Evolutionary conservation across 768 basidiomycete species (phyloP).

Genomic region (Lactarius deliciosus): DNA sequence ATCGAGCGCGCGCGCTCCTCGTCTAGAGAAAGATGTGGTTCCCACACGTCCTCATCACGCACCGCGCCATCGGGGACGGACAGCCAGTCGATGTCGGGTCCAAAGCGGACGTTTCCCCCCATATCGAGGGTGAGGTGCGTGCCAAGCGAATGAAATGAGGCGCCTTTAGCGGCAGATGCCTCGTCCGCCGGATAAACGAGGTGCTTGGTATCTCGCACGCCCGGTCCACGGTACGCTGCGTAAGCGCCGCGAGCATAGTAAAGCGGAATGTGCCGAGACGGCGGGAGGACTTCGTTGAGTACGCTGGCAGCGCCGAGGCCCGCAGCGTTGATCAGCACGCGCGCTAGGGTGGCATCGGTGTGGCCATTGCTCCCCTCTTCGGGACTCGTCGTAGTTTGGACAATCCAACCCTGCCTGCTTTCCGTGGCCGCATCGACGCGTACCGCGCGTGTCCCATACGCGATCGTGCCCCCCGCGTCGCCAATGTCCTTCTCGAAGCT

Average conservation of each 20-base stretch:
- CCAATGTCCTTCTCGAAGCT: constrained; percentile 79
- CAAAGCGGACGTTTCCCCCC: constrained; percentile 82
- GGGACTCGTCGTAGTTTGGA: constrained; percentile 65
- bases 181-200: constrained; percentile 93
- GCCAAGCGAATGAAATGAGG: constrained; percentile 77
- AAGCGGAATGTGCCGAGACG: constrained; percentile 60
- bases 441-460: constrained; percentile 78
- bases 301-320: constrained; percentile 73
- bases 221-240: constrained; percentile 82
- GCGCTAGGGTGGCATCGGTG: constrained; percentile 67
- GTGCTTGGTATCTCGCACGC: constrained; percentile 61
- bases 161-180: constrained; percentile 50
- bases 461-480: constrained; percentile 68
- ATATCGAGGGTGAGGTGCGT: constrained; percentile 91
- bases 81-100: constrained; percentile 91
- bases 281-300: constrained; percentile 65
- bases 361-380: constrained; percentile 34
- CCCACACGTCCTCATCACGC: constrained; percentile 75
- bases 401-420: constrained; percentile 71
- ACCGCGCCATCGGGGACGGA: constrained; percentile 46
- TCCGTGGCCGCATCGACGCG: constrained; percentile 68
- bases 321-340: constrained; percentile 78
- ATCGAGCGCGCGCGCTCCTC: constrained; percentile 63
- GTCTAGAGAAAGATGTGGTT: constrained; percentile 57
- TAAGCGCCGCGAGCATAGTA: constrained; percentile 87